These are phyloP conservation scores for Pyrenophora teres DNA, from an alignment of 2,329 filamentous ascomycete species.

Conservation along the genomic window DNA sequence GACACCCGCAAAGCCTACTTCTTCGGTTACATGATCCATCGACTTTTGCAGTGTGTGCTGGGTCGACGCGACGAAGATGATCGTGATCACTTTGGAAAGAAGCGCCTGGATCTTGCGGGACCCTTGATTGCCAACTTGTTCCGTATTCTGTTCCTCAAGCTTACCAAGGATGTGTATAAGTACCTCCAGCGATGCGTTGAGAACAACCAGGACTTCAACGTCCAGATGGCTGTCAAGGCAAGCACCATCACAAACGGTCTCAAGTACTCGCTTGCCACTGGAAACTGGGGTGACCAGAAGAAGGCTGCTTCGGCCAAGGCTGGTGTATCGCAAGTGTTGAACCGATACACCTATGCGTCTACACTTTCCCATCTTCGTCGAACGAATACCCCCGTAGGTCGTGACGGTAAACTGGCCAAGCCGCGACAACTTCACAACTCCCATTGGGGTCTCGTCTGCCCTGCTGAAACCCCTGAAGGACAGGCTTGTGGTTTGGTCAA, in stretches of 20 bases:
- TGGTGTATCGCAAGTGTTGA: constrained; percentile 96
- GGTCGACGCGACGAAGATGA: constrained; percentile 94
- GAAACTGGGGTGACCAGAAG: constrained; percentile 99
- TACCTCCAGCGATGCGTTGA: constrained; percentile 94
- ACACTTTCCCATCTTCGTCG: constrained; percentile 94
- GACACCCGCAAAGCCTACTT: constrained; percentile 98
- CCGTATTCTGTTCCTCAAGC: constrained; percentile 85
- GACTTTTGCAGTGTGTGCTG: constrained; percentile 88
- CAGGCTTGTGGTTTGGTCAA: constrained; percentile 98
- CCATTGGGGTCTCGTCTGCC: constrained; percentile 97
- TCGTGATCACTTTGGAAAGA: constrained; percentile 98
- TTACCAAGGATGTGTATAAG: constrained; percentile 87
- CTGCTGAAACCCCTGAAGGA: constrained; percentile 95
- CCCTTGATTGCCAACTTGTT: constrained; percentile 96
- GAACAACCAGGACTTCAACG: constrained; percentile 83
- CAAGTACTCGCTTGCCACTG: constrained; percentile 95
- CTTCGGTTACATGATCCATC: constrained; percentile 98
- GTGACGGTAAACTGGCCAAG: constrained; percentile 98
- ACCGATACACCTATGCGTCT: constrained; percentile 96
- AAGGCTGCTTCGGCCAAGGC: constrained; percentile 94
- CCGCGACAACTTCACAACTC: constrained; percentile 98
- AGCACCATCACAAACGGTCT: constrained; percentile 90
- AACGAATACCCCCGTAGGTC: constrained; percentile 95
- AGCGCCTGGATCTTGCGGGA: constrained; percentile 92
- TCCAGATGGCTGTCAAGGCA: constrained; percentile 88